Evolutionary conservation across 2,329 filamentous ascomycete species (phyloP).

Genomic region (Cladosporium sp.): DNA sequence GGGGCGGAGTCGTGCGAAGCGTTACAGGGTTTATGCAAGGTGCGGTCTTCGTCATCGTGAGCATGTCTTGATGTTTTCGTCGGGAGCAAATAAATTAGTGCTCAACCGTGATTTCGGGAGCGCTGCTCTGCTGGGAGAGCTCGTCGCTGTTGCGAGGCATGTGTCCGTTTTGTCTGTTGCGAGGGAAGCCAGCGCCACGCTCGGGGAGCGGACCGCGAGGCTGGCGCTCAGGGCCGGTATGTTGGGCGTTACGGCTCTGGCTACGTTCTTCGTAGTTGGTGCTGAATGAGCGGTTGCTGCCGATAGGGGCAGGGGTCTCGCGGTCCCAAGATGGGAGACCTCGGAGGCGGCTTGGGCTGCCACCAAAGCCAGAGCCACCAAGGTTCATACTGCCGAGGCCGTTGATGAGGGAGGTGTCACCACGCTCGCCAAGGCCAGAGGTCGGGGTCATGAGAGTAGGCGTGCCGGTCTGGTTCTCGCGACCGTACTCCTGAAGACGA

Average conservation of each 20-base stretch:
- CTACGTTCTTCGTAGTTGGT: conserved; percentile 54
- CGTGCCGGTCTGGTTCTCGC: conserved; percentile 57
- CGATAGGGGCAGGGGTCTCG: conserved; percentile 57
- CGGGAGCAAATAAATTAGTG: conserved; percentile 33
- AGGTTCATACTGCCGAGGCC: conserved; percentile 60
- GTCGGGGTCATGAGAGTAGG: conserved; percentile 61
- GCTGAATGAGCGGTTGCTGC: conserved; percentile 61
- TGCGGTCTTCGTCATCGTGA: conserved; percentile 13
- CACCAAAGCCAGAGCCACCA: conserved; percentile 43
- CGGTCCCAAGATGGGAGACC: conserved; percentile 60
- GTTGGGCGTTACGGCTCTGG: conserved; percentile 41
- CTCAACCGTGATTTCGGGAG: conserved; percentile 62
- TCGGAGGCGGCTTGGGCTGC: conserved; percentile 56
- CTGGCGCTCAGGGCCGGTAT: conserved; percentile 53
- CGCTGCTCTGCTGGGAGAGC: conserved; percentile 53
- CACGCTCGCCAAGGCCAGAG: conserved; percentile 27
- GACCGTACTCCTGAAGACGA: conserved; percentile 57
- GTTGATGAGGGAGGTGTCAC: conserved; percentile 49
- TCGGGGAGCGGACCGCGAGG: conserved; percentile 59
- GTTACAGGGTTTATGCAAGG: conserved; percentile 12
- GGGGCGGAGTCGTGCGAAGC: conserved; percentile 9
- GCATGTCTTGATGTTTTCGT: conserved; percentile 19
- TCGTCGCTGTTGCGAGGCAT: conserved; percentile 60
- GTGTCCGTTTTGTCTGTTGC: conserved; percentile 56
- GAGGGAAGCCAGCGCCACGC: conserved; percentile 54